Evolutionary conservation across 805 yeast genomes (phyloP), one percentile per base, ranked within the genome.

Genomic region (Starmerella vitae): DNA sequence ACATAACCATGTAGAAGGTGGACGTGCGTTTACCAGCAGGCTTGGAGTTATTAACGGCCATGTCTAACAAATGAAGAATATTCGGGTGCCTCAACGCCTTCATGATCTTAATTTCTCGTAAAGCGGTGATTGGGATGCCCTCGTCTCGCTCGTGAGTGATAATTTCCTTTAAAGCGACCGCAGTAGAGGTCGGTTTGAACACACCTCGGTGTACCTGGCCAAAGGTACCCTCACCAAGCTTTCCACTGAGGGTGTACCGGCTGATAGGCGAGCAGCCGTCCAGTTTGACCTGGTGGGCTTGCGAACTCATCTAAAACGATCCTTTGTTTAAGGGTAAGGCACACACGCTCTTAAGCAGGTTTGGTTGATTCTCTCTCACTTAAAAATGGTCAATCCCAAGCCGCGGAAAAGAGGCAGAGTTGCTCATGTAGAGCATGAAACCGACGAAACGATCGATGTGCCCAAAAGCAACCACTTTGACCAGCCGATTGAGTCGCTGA

Each of bases 121-220:
- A 72, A 2, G 97, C 95, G 0, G 98, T 91, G 20, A 91, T 76
- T 1, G 98, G 97, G 55, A 88, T 85, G 26, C 70, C 70, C 50
- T 80, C 86, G 48, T 76, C 76, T 31, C 76, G 78, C 37, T 77
- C 74, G 53, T 76, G 85, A 45, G 81, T 69, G n/a, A 85, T 63
- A 34, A 91, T 71, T 55, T 78, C 81, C 59, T 91, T 91, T 50
- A 93, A 65, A 0, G 99, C 99, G 15, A 88, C 96, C 13, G 74
- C 51, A 32, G 70, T 64, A 3, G 70, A 66, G 1, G 76, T 61
- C n/a, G 68, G 58, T 26, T 62, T 64, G 45, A 64, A 68, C 9
- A 55, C 61, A 4, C 94, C 97, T 53, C 79, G 81, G 52, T 77
- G 77, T 3, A 88, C 98, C 37, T 84, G 83, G 20, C 93, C 93